Evolutionary conservation across 2,329 filamentous ascomycete species (phyloP), one percentile per base, ranked within the genome.

Genomic region (Fusarium dimerum): DNA sequence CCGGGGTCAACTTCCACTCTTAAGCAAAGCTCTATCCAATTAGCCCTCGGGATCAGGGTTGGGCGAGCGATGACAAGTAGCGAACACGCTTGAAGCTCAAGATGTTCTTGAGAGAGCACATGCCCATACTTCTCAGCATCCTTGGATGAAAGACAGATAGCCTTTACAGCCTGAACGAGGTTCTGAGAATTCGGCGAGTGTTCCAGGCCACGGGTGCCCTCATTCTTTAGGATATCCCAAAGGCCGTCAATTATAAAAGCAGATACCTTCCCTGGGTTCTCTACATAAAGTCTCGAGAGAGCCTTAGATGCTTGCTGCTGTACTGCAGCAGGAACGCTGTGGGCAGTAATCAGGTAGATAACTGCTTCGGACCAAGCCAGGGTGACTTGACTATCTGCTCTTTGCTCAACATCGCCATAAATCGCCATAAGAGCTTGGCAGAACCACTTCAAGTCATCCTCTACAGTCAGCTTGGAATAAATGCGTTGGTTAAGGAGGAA

Each of bases 1-100:
- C 92, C 93, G 6, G 94, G 94, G 69, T 99, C 94, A 12, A 91
- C 77, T 12, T 87, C 87, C 59, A 89, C 87, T 54, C 85, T 85
- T 50, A 97, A 79, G 65, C 90, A 96, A 3, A 92, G 75, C 40
- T 94, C 87, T 65, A 99, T 97, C 95, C 95, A 99, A 55, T 83
- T 89, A 17, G 86, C 80, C 53, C 83, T 83, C 1, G 91, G 87
- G 52, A 97, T 82, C 36, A 99, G 75, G 54, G 92, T 86, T 17
- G 85, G 79, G 20, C 90, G 88, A 50, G 89, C 88, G 26, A 99
- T 77, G 16, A 96, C 85, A 16, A 96, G 76, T 5, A 97, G 74
- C 6, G 84, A 82, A 58, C 92, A 84, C 62, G 96, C 85, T 68
- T 96, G 91, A 20, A 75, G 71, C 61, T 89, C 83, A 9, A 92